A percentile compares a stretch with the other conserved stretches of the same genome.
phyloP scores from a whole-genome alignment of 345 rosid genomes.

The Moricandia moricandioides region DNA sequence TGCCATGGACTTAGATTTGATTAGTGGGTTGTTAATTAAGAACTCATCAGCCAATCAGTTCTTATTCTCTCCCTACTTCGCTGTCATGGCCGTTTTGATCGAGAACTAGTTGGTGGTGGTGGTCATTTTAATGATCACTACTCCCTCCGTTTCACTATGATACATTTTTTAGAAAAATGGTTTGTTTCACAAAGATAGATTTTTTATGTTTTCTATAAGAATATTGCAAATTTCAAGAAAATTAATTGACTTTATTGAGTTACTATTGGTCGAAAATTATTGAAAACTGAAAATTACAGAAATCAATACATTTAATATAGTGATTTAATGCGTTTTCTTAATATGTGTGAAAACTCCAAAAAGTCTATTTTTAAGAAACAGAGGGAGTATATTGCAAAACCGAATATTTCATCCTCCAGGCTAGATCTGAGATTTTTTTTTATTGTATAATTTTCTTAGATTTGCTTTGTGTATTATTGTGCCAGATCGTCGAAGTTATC shows the following conservation, averaged over 20 bases:
- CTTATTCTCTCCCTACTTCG: background rate
- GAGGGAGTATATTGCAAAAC: background rate
- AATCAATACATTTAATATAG: no score
- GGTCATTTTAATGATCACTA: background rate
- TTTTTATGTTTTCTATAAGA: no score
- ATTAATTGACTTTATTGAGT: no score
- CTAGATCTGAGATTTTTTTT: slow-evolving; percentile 10
- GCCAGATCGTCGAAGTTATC: background rate
- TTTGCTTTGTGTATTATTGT: background rate
- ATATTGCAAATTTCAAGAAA: no score
- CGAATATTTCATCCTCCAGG: slow-evolving; percentile 9
- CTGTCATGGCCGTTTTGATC: background rate
- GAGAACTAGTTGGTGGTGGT: background rate
- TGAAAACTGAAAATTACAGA: no score
- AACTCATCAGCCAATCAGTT: background rate
- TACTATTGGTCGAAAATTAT: no score
- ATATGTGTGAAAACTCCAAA: no score
- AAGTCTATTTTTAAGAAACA: no score
- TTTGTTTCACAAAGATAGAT: no score
- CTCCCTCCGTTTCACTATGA: no score
- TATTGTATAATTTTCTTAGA: background rate
- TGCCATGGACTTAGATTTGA: background rate
- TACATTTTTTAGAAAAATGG: no score
- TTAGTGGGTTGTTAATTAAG: background rate
- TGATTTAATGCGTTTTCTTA: no score